These are phyloP conservation scores for Chloris gayana DNA, from an alignment of 176 grass and related monocot genomes.

Conservation along the genomic window DNA sequence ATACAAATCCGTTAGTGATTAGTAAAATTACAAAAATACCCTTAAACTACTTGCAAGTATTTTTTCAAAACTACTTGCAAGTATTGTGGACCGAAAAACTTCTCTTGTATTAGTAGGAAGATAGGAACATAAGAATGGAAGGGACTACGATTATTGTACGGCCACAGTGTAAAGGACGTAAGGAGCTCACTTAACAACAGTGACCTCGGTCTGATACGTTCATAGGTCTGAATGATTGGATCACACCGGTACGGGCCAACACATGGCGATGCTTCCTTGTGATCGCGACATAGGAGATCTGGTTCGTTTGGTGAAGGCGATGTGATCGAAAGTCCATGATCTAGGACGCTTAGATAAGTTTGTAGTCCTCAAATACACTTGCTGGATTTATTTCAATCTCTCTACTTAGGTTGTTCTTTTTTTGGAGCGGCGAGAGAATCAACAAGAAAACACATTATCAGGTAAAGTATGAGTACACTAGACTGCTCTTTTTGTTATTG, in stretches of 20 bases:
- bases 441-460: background rate
- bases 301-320: background rate
- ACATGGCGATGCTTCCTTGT: conserved; percentile 43
- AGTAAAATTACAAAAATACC: no score
- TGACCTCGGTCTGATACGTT: background rate
- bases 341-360: background rate
- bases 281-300: conserved; percentile 33
- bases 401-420: background rate
- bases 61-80: no score
- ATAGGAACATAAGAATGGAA: conserved; percentile 1
- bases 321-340: background rate
- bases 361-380: background rate
- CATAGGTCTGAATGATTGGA: conserved; percentile 44
- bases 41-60: no score
- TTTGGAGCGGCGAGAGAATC: background rate
- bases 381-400: background rate
- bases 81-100: no score
- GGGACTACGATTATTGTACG: conserved; percentile 12
- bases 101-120: no score
- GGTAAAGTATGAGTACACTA: background rate
- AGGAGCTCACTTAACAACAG: conserved; percentile 30
- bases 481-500: background rate
- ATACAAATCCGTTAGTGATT: no score
- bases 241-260: conserved; percentile 34
- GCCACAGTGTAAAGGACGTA: background rate